Percentiles rank a stretch among this genome's conserved stretches.
phyloP scores from a whole-genome alignment of 345 rosid species.

The Excoecaria agallocha region DNA sequence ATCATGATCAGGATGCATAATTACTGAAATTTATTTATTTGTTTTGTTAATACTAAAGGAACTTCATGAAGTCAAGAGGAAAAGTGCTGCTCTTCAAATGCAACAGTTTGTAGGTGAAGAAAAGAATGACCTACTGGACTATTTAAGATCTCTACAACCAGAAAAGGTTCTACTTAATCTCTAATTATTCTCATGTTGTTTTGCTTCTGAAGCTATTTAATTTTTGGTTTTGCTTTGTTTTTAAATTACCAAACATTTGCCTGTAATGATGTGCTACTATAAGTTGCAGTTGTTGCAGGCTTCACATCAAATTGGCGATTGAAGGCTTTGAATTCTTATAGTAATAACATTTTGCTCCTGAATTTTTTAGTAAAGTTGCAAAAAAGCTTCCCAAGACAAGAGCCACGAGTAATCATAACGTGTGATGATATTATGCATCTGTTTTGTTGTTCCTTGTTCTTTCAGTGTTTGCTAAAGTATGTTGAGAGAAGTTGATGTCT shows the following conservation, averaged over 20 bases:
- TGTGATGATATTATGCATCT: neutral
- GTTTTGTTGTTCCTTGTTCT: neutral
- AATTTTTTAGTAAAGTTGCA: neutral
- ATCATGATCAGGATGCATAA: constrained; percentile 8
- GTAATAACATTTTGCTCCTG: neutral
- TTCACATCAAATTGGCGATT: constrained; percentile 9
- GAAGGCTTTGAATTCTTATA: neutral
- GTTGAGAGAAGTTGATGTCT: neutral
- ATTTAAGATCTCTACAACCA: constrained; percentile 85
- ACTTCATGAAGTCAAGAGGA: constrained; percentile 73
- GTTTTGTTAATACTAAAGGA: constrained; percentile 45
- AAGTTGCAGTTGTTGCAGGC: constrained; percentile 9
- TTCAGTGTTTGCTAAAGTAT: neutral
- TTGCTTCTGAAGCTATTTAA: neutral
- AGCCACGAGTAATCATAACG: neutral
- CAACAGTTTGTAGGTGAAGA: constrained; percentile 99
- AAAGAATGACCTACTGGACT: constrained; percentile 93
- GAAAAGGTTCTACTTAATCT: constrained; percentile 62
- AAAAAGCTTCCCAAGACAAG: neutral
- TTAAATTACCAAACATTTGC: constrained; percentile 3
- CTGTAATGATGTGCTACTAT: constrained; percentile 1
- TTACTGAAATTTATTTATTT: constrained; percentile 2
- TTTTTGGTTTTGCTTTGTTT: neutral
- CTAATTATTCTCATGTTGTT: constrained; percentile 5
- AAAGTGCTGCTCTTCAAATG: constrained; percentile 94